Percentiles rank a stretch among this genome's conserved stretches.
phyloP scores from a whole-genome alignment of 2,329 filamentous ascomycete species.

The Leptoxyphium fumago region DNA sequence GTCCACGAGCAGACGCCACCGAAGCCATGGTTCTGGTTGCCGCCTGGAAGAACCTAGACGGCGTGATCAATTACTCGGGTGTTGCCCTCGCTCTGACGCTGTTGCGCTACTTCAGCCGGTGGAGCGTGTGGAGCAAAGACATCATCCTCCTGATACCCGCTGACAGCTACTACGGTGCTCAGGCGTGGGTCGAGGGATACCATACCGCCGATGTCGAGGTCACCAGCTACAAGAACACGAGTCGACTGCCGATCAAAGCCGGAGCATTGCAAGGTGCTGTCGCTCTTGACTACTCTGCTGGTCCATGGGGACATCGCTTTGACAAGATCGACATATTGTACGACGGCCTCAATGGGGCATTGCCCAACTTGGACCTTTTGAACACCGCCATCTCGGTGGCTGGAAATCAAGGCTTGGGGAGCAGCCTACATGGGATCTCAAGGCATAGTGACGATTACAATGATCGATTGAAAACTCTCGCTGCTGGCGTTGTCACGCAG shows the following conservation, averaged over 20 bases:
- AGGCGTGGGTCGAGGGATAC: constrained; percentile 96
- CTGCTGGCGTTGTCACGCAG: constrained; percentile 85
- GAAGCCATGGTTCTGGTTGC: constrained; percentile 90
- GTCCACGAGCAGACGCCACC: constrained; percentile 86
- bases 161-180: constrained; percentile 77
- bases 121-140: constrained; percentile 98
- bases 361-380: constrained; percentile 90
- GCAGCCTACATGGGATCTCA: constrained; percentile 75
- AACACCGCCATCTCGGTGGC: constrained; percentile 86
- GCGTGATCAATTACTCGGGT: constrained; percentile 69
- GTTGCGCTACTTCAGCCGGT: constrained; percentile 88
- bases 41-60: constrained; percentile 71
- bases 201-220: constrained; percentile 70
- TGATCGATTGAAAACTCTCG: constrained; percentile 73
- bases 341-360: constrained; percentile 86
- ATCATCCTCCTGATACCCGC: constrained; percentile 83
- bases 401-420: constrained; percentile 69
- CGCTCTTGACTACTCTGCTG: constrained; percentile 73
- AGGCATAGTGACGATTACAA: constrained; percentile 61
- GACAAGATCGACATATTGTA: constrained; percentile 83
- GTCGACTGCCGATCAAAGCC: constrained; percentile 73
- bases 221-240: constrained; percentile 37
- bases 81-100: constrained; percentile 75
- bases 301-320: constrained; percentile 60
- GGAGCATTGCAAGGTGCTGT: constrained; percentile 85